Evolutionary conservation across 139 green algal species (phyloP).

Genomic region (Edaphochlamys debaryana): DNA sequence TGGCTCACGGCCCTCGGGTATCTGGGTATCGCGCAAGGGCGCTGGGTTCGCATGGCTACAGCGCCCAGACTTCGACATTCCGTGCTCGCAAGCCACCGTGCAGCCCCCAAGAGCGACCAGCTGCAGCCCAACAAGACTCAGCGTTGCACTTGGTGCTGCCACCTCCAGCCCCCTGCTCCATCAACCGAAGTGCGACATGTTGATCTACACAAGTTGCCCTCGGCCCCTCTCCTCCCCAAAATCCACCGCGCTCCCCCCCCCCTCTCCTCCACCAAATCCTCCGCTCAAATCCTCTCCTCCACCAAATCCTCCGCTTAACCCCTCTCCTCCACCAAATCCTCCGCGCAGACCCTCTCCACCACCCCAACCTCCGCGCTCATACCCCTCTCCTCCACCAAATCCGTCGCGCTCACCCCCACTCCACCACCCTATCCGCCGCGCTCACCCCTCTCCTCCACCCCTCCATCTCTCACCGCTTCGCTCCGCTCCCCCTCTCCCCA

Average conservation of each 20-base stretch:
- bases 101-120: too few species aligned
- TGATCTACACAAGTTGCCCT: background rate
- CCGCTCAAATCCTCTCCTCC: background rate
- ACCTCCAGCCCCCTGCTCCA: too few species aligned
- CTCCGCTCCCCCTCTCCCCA: background rate
- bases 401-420: background rate
- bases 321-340: background rate
- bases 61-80: too few species aligned
- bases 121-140: too few species aligned
- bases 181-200: too few species aligned
- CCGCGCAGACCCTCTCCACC: background rate
- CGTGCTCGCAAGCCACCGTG: too few species aligned
- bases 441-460: too few species aligned
- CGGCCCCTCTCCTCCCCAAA: background rate
- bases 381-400: background rate
- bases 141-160: too few species aligned
- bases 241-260: background rate
- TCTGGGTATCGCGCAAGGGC: too few species aligned
- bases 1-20: too few species aligned
- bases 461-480: background rate
- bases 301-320: background rate
- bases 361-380: background rate
- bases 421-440: too few species aligned
- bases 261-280: background rate
- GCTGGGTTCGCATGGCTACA: too few species aligned